phyloP scores from a whole-genome alignment of 2,329 filamentous ascomycete genomes.

The Scorias spongiosa region DNA sequence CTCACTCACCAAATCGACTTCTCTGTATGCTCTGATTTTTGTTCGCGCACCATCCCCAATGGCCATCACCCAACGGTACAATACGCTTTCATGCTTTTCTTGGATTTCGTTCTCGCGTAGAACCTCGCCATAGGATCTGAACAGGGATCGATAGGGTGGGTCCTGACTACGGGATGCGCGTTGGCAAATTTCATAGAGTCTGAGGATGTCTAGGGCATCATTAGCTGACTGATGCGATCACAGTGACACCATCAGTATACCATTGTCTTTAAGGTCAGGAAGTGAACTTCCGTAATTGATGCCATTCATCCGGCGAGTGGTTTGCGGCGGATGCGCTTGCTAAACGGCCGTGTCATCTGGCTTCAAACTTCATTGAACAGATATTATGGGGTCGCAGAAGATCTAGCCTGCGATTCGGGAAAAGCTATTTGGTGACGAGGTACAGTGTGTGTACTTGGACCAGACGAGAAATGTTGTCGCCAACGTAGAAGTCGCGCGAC shows the following conservation, averaged over 20 bases:
- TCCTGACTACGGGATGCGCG: conserved; percentile 52
- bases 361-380: conserved; percentile 3
- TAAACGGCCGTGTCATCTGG: conserved; percentile 21
- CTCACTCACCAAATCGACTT: conserved; percentile 12
- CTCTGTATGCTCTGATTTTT: conserved; percentile 5
- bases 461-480: too few relatives aligned
- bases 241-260: conserved; percentile 11
- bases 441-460: too few relatives aligned
- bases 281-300: conserved; percentile 19
- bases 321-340: conserved; percentile 21
- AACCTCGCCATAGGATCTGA: conserved; percentile 63
- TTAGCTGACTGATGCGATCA: conserved; percentile 2
- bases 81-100: conserved; percentile 57
- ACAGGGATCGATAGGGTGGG: conserved; percentile 61
- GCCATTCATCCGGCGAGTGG: conserved; percentile 8
- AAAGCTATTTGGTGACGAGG: too few relatives aligned
- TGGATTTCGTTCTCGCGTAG: conserved; percentile 56
- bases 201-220: conserved; percentile 50
- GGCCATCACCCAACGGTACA: conserved; percentile 64
- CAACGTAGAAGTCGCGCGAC: too few relatives aligned
- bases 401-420: too few relatives aligned
- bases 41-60: conserved; percentile 42
- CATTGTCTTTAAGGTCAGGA: conserved; percentile 26
- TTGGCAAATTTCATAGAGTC: conserved; percentile 62
- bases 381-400: too few relatives aligned